Base-by-base conservation (phyloP, 805 yeast species). In the Saitoella complicata region DNA sequence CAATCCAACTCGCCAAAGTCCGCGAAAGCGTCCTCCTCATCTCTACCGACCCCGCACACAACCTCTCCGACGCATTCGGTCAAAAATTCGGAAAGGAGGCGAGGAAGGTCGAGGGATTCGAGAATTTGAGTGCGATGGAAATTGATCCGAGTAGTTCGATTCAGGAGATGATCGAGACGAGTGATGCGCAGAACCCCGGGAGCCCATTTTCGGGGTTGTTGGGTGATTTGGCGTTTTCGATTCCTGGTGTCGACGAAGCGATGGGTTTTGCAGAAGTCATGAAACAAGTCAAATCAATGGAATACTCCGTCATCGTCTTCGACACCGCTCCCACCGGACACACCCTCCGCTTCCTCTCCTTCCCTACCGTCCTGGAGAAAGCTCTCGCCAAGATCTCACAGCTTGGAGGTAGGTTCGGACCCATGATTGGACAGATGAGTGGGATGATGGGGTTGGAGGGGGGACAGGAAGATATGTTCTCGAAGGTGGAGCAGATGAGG, bases 281-380 rank as follows among this genome's bases (percentile, higher is more conserved):
- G 72, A 91, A 91, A 62, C 97, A 91, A 59, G 87, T 91, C 63
- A 87, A 86, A 64, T 76, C 73, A 52, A 66, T 72, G 49, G 70
- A 70, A 40, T 91, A 81, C 60, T 85, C 82, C 53, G 85, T 94
- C 6, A 87, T 91, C 52, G 85, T 91, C 53, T 91, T 91, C 58
- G 99, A 91, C 63, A 91, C 99, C n/a, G 98, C 99, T 0, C 99
- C 99, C 55, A 91, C 99, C 0, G 99, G 99, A 35, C 99, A 91
- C 64, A 91, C 98, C 2, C 69, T 91, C 55, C 76, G 99, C 57
- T 91, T 91, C 63, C 70, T 91, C 61, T 95, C 87, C 64, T 75
- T 91, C 57, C 99, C 99, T 36, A 75, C 93, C 31, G 87, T 95
- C 3, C 68, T 91, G 49, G 93, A 86, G 55, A 85, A 84, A 60